Base-by-base conservation (phyloP, 2,329 filamentous ascomycete genomes). In the Aspergillus piperis region DNA sequence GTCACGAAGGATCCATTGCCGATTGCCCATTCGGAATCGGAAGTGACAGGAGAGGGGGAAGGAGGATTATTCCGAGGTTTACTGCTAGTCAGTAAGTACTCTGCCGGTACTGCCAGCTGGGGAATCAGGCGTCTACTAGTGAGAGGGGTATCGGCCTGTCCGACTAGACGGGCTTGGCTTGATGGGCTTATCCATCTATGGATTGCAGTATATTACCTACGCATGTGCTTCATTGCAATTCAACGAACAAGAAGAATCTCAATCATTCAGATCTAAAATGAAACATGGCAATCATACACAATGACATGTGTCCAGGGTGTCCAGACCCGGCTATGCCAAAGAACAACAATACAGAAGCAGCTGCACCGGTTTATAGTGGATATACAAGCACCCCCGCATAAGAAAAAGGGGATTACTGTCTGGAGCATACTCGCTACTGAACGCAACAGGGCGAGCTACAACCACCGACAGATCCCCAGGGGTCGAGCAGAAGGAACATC, bases 311-410 rank as follows among this genome's bases (percentile, higher is more conserved):
- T 15, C 30, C 30, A 42, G 54, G 55, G 58, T 54, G 49, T 55
- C 58, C 58, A 56, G 50, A 55, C 55, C 58, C 61, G 50, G 51
- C 15, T 17, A 41, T 47, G 50, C 58, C 62, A 42, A 48, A 44
- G 54, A 38, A 19, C 19, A 19, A 23, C 21, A 53, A 52, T 23
- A 15, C 19, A 50, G 42, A 17, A 32, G 32, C 30, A 41, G 21
- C 51, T 27, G 51, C 51, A 27, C 51, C 36, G 39, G 39, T 53
- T 42, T 41, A 53, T 53, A 42, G 51, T 19, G 39, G 21, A 53
- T 53, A 42, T 53, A 53, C 25, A 53, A 23, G 39, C 32, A 21
- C 19, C 19, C 15, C 51, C 32, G 13, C 19, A 27, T 36, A 5
- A 36, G 32, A 2, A 13, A 41, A 13, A 23, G 5, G 13, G 41